These are phyloP conservation scores for Isatis tinctoria DNA, from an alignment of 345 rosid species.

Conservation along the genomic window DNA sequence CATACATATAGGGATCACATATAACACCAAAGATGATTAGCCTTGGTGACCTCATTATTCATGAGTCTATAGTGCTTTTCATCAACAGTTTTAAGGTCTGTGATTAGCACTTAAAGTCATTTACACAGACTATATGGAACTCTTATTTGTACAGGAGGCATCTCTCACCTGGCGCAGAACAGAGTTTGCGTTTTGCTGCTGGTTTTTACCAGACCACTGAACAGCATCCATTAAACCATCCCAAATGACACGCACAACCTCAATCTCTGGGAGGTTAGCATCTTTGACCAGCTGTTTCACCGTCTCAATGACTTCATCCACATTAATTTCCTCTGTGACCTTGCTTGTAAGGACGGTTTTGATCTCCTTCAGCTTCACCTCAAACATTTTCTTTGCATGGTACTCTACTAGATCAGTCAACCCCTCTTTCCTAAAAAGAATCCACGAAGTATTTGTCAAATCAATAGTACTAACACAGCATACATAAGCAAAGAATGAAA, in stretches of 20 bases:
- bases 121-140: neutral
- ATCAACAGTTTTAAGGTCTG: too few relatives aligned
- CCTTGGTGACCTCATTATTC: too few relatives aligned
- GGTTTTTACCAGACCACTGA: slow-evolving; percentile 99
- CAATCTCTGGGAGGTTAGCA: slow-evolving; percentile 73
- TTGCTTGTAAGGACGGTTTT: slow-evolving; percentile 72
- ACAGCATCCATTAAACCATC: slow-evolving; percentile 98
- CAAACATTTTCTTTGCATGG: slow-evolving; percentile 86
- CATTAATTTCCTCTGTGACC: slow-evolving; percentile 69
- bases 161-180: slow-evolving; percentile 72
- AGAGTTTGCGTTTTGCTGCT: slow-evolving; percentile 89
- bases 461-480: neutral
- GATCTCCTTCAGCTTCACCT: slow-evolving; percentile 87
- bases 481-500: neutral
- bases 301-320: slow-evolving; percentile 77
- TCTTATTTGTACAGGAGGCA: neutral
- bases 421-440: slow-evolving; percentile 74
- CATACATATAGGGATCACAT: neutral
- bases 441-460: slow-evolving; percentile 1
- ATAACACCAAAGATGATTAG: neutral
- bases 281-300: slow-evolving; percentile 81
- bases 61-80: neutral
- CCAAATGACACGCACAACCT: slow-evolving; percentile 83
- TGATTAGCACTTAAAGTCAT: too few relatives aligned
- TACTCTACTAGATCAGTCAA: slow-evolving; percentile 77